Conservation (phyloP, 139 green algal genomes). For the Coelastrella sp. region DNA sequence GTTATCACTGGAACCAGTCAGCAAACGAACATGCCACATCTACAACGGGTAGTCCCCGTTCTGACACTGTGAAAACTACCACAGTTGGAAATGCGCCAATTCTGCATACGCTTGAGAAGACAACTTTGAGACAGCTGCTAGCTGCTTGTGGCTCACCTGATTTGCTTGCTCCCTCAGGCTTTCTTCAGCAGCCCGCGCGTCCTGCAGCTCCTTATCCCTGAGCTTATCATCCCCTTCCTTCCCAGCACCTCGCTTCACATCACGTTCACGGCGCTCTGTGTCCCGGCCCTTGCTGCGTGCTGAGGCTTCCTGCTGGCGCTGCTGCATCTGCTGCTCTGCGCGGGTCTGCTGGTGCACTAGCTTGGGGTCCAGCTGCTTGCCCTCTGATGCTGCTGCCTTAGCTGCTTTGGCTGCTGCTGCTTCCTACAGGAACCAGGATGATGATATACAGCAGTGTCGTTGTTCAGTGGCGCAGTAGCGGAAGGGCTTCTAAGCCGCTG, state of each 20-base stretch:
- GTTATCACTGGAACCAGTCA: too few relatives aligned
- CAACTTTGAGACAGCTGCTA: too few relatives aligned
- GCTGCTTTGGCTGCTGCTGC: not conserved
- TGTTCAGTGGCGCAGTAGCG: not conserved
- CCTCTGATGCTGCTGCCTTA: not conserved
- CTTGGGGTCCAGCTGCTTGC: not conserved
- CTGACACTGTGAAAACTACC: too few relatives aligned
- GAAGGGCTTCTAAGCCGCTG: too few relatives aligned
- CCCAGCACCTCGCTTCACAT: not conserved
- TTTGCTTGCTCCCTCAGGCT: not conserved
- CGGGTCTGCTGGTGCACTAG: not conserved
- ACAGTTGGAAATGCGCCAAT: too few relatives aligned
- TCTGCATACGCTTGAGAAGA: too few relatives aligned
- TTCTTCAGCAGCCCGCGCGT: not conserved
- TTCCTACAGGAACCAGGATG: not conserved
- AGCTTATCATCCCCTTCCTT: not conserved
- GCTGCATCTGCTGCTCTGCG: not conserved
- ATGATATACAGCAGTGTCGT: not conserved
- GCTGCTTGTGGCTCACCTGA: too few relatives aligned
- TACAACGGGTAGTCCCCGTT: too few relatives aligned
- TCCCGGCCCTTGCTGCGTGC: not conserved
- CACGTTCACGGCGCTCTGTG: conserved; percentile 2
- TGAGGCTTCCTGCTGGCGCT: not conserved
- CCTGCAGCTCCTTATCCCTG: not conserved
- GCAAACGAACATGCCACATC: too few relatives aligned